Evolutionary conservation across 1,284 basidiomycete genomes (phyloP).

Genomic region (Tilletia indica): DNA sequence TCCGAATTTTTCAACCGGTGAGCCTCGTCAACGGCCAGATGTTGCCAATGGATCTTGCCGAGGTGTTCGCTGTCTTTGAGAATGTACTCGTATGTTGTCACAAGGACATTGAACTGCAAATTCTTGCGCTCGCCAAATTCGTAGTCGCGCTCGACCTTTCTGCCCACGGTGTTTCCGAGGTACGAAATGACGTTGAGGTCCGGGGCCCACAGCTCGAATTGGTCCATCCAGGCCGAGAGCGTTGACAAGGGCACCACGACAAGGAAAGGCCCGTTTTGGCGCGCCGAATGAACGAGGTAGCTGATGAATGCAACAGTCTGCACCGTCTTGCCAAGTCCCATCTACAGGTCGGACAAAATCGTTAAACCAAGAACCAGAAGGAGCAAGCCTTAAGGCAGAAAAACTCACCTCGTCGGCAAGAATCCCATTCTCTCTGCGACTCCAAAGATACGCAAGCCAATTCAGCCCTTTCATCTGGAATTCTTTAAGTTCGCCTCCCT

Average conservation of each 20-base stretch:
- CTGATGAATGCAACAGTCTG: conserved; percentile 94
- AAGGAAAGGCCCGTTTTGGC: conserved; percentile 88
- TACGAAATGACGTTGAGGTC: conserved; percentile 79
- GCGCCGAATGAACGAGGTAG: conserved; percentile 90
- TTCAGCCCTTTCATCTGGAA: conserved; percentile 98
- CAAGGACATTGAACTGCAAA: conserved; percentile 86
- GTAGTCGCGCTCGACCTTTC: conserved; percentile 74
- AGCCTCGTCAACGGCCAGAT: conserved; percentile 99
- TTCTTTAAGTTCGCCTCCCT: conserved; percentile 78
- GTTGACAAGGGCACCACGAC: conserved; percentile 98
- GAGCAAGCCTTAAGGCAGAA: conserved; percentile 18
- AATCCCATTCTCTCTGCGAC: conserved; percentile 91
- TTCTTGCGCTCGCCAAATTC: conserved; percentile 80
- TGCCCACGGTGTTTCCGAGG: conserved; percentile 87
- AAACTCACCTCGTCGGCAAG: conserved; percentile 78
- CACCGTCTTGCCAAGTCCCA: conserved; percentile 97
- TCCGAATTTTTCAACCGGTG: conserved; percentile 98
- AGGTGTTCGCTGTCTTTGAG: conserved; percentile 93
- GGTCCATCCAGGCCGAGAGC: conserved; percentile 96
- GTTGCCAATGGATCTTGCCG: conserved; percentile 91
- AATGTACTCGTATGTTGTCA: conserved; percentile 99
- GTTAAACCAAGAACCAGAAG: conserved; percentile 22
- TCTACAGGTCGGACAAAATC: conserved; percentile 58
- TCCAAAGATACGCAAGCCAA: conserved; percentile 97
- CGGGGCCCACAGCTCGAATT: conserved; percentile 97